Conservation (phyloP, 768 basidiomycete species). For the Tephrocybe rancida region DNA sequence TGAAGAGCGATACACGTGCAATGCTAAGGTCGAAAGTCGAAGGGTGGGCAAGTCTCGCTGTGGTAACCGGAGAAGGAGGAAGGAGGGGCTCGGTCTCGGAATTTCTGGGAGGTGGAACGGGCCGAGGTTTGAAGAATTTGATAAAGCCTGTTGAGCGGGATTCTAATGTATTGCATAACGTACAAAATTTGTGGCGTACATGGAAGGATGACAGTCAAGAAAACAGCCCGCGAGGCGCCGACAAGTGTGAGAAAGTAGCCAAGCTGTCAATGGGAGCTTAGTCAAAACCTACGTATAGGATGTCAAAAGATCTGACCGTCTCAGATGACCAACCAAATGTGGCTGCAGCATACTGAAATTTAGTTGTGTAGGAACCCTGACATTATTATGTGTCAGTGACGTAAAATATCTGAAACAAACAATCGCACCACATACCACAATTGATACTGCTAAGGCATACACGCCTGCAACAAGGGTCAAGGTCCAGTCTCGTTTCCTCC, state of each 20-base stretch:
- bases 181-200: conserved; percentile 36
- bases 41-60: conserved; percentile 38
- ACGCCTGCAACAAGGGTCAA: conserved; percentile 56
- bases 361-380: conserved; percentile 59
- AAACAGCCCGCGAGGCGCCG: conserved; percentile 54
- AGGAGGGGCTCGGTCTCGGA: conserved; percentile 33
- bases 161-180: background rate
- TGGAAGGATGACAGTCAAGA: conserved; percentile 61
- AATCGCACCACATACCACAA: conserved; percentile 40
- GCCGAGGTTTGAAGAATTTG: conserved; percentile 50
- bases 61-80: conserved; percentile 12
- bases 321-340: conserved; percentile 72
- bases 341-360: conserved; percentile 65
- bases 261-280: conserved; percentile 40
- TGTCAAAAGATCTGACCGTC: conserved; percentile 40
- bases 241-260: conserved; percentile 71
- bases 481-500: conserved; percentile 60
- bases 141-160: conserved; percentile 45
- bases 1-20: conserved; percentile 58
- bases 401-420: background rate
- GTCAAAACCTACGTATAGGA: background rate
- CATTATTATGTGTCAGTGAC: background rate
- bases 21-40: conserved; percentile 70
- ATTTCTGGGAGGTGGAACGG: conserved; percentile 20
- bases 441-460: conserved; percentile 48